Evolutionary conservation across 1,284 basidiomycete species (phyloP), one percentile per base, ranked within the genome.

Genomic region (Hypsizygus ulmarius): DNA sequence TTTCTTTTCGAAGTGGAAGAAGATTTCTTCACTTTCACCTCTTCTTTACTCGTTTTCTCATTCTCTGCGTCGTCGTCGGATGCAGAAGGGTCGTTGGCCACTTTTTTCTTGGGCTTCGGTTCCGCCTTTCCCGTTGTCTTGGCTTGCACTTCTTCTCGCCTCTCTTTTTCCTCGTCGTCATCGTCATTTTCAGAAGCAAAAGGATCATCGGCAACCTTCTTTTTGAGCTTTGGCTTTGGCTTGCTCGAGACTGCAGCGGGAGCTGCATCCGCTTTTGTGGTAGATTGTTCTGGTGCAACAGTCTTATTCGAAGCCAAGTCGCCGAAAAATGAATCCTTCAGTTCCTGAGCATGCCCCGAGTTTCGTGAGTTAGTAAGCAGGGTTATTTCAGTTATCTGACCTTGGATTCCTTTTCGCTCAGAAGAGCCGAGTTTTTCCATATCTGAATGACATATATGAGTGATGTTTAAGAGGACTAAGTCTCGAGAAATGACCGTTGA

Each of bases 391-490:
- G 35, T 16, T n/a, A 28, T 7, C 39, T 35, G 56, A 78, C 84
- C 70, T 84, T 84, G 45, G 77, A 75, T 58, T 87, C 81, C 32
- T 73, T 59, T 15, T 84, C 82, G 28, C 72, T 71, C 51, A 87
- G 59, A 18, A 87, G 62, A 18, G 75, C 71, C 2, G 71, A 67
- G 56, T 79, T 81, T 64, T 83, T 86, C 83, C 84, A 87, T 32
- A 80, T 69, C 85, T 87, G 52, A 4, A 39, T 29, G 12, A 27
- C 44, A 19, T 36, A 34, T 18, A 43, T 19, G 35, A 12, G 14
- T 15, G 27, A 33, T 34, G 27, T 7, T 35, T 27, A 34, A 15
- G 40, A 36, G 39, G 34, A 19, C 30, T 19, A 19, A 48, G 34
- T 18, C 40, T 36, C 35, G 19, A 28, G 32, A 47, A 56, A 64